Conservation (phyloP, 768 basidiomycete genomes). For the Leucosporidium creatinivorum region DNA sequence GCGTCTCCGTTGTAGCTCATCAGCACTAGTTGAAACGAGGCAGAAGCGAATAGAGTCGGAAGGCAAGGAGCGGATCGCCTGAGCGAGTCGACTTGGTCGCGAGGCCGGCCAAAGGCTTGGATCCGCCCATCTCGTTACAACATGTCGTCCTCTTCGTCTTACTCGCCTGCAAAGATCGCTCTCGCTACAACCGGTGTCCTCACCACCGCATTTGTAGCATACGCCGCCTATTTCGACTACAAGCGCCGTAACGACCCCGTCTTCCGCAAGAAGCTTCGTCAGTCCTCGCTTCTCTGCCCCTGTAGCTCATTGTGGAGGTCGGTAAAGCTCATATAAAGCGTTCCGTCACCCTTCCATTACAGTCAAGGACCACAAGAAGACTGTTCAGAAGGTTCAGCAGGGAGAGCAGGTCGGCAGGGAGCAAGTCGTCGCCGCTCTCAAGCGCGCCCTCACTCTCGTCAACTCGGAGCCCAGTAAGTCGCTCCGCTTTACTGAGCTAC, state of each 20-base stretch:
- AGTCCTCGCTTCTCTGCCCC: conserved; percentile 40
- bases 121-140: too few species aligned
- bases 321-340: neutral
- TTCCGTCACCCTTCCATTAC: neutral
- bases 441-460: conserved; percentile 46
- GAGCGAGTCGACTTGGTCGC: neutral
- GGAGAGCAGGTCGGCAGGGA: conserved; percentile 42
- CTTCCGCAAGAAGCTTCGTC: conserved; percentile 84
- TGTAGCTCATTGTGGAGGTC: neutral
- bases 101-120: too few species aligned
- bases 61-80: neutral
- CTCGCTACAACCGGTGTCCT: conserved; percentile 38
- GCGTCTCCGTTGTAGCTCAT: neutral
- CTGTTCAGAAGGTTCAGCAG: conserved; percentile 47
- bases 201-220: conserved; percentile 50
- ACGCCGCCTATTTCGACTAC: conserved; percentile 90
- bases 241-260: conserved; percentile 75
- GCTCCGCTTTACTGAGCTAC: neutral
- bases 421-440: conserved; percentile 58
- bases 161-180: conserved; percentile 19
- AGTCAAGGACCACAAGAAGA: conserved; percentile 90
- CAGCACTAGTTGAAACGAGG: too few species aligned
- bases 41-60: too few species aligned
- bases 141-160: conserved; percentile 10
- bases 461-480: conserved; percentile 53